Evolutionary conservation across 495 filamentous ascomycete species (phyloP), one percentile per base, ranked within the genome.

Genomic region (Xylaria acuta): DNA sequence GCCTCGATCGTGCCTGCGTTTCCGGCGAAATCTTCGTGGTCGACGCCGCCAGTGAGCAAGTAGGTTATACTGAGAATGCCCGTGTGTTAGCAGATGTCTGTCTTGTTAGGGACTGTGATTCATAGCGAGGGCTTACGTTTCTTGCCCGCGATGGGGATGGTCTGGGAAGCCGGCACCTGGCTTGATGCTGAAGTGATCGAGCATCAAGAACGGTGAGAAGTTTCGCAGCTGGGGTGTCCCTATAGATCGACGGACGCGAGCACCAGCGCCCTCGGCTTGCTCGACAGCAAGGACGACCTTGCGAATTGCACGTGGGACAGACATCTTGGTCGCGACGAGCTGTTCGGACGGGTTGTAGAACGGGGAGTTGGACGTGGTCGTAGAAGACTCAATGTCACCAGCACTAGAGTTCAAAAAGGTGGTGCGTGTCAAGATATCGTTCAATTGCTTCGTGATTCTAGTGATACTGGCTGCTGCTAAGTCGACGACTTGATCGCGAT

Each of bases 21-120:
- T 3, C 96, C 96, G 1, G 94, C 92, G 71, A 98, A 98, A 76
- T 98, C 95, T 83, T 98, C 96, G 75, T 98, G 95, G 83, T 98
- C 95, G 70, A 97, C 90, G 0, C 87, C 93, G 65, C 95, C 95
- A 1, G 85, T 80, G 1, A 98, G 84, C 3, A 98, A 84, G 80
- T 98, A 99, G 18, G 96, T 99, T 78, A 99, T 97, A 16, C 65
- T 85, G 81, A 53, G 43, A 40, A 64, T 59, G 5, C 14, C 5
- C 16, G 8, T 12, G 32, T 62, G 66, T 65, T 20, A 68, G 69
- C 38, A 47, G n/a, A n/a, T 49, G 67, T 68, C 11, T 67, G 6
- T 56, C 65, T 45, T 34, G 7, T 20, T 14, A 32, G n/a, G 30
- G 8, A 16, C 56, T 54, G 22, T 34, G n/a, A 3, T 59, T 34